Percentiles rank a stretch among this genome's conserved stretches.
phyloP scores from a whole-genome alignment of 169 alveolate species.

The Plasmodium berghei region DNA sequence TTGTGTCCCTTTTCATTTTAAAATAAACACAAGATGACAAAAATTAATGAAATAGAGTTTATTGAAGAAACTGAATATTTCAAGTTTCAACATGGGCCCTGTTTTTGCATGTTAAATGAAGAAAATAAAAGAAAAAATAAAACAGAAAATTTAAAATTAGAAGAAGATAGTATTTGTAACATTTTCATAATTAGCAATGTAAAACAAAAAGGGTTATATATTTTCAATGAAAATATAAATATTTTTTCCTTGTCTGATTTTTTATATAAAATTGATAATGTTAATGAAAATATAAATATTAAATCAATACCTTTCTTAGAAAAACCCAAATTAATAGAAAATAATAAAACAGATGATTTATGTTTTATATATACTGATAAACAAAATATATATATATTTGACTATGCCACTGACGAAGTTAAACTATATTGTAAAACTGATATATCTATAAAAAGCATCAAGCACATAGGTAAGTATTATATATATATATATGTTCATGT shows the following conservation, averaged over 20 bases:
- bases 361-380: constrained; percentile 48
- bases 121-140: constrained; percentile 41
- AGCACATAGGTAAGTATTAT: constrained; percentile 28
- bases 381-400: constrained; percentile 48
- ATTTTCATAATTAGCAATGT: constrained; percentile 60
- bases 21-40: constrained; percentile 26
- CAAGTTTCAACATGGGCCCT: constrained; percentile 72
- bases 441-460: constrained; percentile 4
- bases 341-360: constrained; percentile 46
- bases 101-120: constrained; percentile 53
- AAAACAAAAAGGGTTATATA: constrained; percentile 54
- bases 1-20: not conserved
- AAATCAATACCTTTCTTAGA: constrained; percentile 58
- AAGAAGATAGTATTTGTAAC: constrained; percentile 7
- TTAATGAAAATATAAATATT: constrained; percentile 45
- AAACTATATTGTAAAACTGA: constrained; percentile 15
- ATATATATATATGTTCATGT: not conserved
- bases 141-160: not conserved
- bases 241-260: constrained; percentile 63
- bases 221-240: constrained; percentile 31
- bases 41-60: constrained; percentile 73
- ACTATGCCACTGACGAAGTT: constrained; percentile 47
- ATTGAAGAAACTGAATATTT: constrained; percentile 72
- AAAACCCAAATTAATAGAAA: constrained; percentile 36
- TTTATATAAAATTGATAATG: constrained; percentile 71